Base-by-base conservation (phyloP, 306 rosid genomes). In the Prunus padus region DNA sequence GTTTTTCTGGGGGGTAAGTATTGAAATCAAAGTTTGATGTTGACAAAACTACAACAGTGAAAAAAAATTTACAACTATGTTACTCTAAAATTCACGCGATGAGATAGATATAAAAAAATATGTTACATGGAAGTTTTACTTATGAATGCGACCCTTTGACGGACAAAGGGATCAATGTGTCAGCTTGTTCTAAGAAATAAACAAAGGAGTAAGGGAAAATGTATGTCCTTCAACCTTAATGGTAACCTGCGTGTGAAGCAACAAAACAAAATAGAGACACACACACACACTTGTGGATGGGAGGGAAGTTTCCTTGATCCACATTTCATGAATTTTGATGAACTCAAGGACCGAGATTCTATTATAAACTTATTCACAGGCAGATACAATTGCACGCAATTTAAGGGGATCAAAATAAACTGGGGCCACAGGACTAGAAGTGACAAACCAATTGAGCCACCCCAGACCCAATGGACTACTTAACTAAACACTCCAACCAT, bases 271-370 rank as follows among this genome's bases (percentile, higher is more conserved):
- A 19, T 5, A n/a, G 4, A 31, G 42, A 37, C 42, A 37, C 2
- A n/a, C 42, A 37, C 2, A n/a, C 10, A 51, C 40, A 15, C 44
- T 61, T 28, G 44, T 61, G 66, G 42, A 30, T 15, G 28, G n/a
- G n/a, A 26, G 11, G 42, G 4, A 61, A 14, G 11, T 61, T 12
- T 15, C 20, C 37, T 61, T 61, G n/a, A 11, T 31, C 49, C 75
- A 30, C 50, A 4, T 20, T 23, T 23, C 49, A n/a, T 37, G 42
- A 37, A 52, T n/a, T 30, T 19, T 13, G 37, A 51, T 13, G 51
- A 54, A 52, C 50, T 54, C 65, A 33, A 20, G 75, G 49, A 33
- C 51, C 54, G 51, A 20, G 75, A 54, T n/a, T 70, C 64, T 70
- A 7, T 12, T 18, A 46, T 22, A 23, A 23, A 57, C 8, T 57